Percentiles rank a stretch among this genome's conserved stretches.
These are phyloP conservation scores for Cymbopogon flexuosus DNA, from an alignment of 202 grass and related monocot genomes.

Conservation along the genomic window DNA sequence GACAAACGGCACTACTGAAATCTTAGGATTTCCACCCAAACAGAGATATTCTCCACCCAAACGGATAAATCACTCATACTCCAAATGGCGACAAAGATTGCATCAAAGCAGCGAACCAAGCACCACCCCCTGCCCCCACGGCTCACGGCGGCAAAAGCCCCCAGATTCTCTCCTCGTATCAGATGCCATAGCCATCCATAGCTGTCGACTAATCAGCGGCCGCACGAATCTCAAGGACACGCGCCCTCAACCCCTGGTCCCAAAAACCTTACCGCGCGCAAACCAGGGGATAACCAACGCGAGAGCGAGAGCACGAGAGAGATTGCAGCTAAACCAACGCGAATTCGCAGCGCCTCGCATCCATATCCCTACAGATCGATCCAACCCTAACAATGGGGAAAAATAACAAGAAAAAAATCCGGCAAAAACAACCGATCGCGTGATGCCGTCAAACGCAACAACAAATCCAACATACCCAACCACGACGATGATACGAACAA, in stretches of 20 bases:
- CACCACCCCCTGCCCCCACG: conserved; percentile 2
- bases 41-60: background rate
- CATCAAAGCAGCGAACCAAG: conserved; percentile 24
- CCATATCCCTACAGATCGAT: background rate
- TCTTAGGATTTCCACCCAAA: background rate
- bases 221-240: conserved; percentile 28
- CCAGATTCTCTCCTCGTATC: background rate
- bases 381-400: background rate
- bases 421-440: background rate
- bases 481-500: background rate
- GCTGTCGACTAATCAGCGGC: conserved; percentile 26
- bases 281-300: background rate
- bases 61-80: background rate
- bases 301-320: background rate
- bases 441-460: background rate
- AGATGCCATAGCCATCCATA: background rate
- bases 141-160: background rate
- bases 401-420: background rate
- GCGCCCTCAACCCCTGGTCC: background rate
- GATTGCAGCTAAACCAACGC: background rate
- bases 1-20: background rate
- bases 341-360: background rate
- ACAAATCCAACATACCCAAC: background rate
- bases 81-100: conserved; percentile 21
- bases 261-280: conserved; percentile 31